Percentiles rank a stretch among this genome's conserved stretches.
These are phyloP conservation scores for Parastagonospora nodorum DNA, from an alignment of 2,329 filamentous ascomycete genomes.

Conservation along the genomic window DNA sequence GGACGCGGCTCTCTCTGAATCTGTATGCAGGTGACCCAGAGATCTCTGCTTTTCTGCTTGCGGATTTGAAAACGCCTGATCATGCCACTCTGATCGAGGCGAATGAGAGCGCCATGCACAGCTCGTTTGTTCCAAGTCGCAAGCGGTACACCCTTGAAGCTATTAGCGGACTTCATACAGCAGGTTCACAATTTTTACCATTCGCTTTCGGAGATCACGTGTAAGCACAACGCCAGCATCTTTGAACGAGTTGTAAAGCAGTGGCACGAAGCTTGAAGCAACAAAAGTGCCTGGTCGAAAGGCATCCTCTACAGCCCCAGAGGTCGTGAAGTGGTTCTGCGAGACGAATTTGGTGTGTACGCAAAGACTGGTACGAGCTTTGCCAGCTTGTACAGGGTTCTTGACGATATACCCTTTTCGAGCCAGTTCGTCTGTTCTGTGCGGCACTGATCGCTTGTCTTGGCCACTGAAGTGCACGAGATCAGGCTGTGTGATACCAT, in stretches of 20 bases:
- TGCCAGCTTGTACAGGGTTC: slow-evolving; percentile 44
- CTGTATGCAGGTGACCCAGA: slow-evolving; percentile 47
- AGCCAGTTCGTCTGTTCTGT: slow-evolving; percentile 62
- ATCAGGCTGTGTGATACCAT: slow-evolving; percentile 63
- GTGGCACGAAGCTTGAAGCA: slow-evolving; percentile 55
- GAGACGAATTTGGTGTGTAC: slow-evolving; percentile 57
- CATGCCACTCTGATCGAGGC: slow-evolving; percentile 48
- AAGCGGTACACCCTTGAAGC: slow-evolving; percentile 33
- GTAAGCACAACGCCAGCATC: slow-evolving; percentile 58
- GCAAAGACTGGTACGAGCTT: slow-evolving; percentile 61
- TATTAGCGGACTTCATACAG: slow-evolving; percentile 16
- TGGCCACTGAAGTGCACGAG: slow-evolving; percentile 61
- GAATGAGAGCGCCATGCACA: slow-evolving; percentile 45
- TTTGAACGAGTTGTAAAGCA: slow-evolving; percentile 56
- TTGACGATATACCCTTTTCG: slow-evolving; percentile 68
- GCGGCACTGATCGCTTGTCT: slow-evolving; percentile 68
- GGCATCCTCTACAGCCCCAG: slow-evolving; percentile 38
- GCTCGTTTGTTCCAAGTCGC: slow-evolving; percentile 46
- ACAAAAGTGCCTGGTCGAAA: slow-evolving; percentile 50
- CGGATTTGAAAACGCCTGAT: slow-evolving; percentile 46
- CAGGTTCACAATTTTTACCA: slow-evolving; percentile 42
- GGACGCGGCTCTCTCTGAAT: slow-evolving; percentile 46
- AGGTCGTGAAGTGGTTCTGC: slow-evolving; percentile 32
- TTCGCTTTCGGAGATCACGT: slow-evolving; percentile 56
- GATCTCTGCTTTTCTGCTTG: slow-evolving; percentile 29